phyloP scores from a whole-genome alignment of 768 basidiomycete species.

The Floccularia luteovirens region DNA sequence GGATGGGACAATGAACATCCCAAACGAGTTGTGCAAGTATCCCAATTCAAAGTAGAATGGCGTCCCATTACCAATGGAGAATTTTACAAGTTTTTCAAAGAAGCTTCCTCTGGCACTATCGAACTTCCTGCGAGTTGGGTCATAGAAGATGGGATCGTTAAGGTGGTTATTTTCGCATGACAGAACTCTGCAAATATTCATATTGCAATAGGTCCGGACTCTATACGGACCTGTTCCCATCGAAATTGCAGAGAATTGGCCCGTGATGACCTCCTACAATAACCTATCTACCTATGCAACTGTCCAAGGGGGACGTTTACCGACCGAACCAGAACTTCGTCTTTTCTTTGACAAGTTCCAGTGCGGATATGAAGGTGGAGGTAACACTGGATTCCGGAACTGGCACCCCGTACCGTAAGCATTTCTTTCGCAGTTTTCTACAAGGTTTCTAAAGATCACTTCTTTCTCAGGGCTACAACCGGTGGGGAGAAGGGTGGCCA shows the following conservation, averaged over 20 bases:
- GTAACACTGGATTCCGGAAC: slow-evolving; percentile 83
- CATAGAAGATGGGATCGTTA: slow-evolving; percentile 35
- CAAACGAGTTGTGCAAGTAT: slow-evolving; percentile 48
- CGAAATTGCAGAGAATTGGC: slow-evolving; percentile 77
- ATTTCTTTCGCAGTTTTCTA: background rate
- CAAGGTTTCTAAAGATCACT: background rate
- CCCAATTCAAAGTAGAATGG: slow-evolving; percentile 72
- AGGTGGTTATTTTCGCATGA: slow-evolving; percentile 29
- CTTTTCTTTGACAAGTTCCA: slow-evolving; percentile 73
- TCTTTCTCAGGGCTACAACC: slow-evolving; percentile 50
- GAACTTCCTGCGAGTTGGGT: slow-evolving; percentile 73
- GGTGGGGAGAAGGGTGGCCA: slow-evolving; percentile 43
- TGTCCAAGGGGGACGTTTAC: slow-evolving; percentile 88
- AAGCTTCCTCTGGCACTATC: slow-evolving; percentile 33
- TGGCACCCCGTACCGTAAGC: slow-evolving; percentile 92
- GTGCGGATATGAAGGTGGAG: slow-evolving; percentile 66
- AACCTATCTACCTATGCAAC: slow-evolving; percentile 75
- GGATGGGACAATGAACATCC: slow-evolving; percentile 97
- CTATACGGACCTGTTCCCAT: slow-evolving; percentile 81
- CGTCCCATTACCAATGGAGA: slow-evolving; percentile 86
- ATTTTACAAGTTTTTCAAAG: slow-evolving; percentile 60
- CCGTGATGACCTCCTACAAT: slow-evolving; percentile 71
- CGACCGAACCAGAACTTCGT: slow-evolving; percentile 83
- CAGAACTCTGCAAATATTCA: background rate
- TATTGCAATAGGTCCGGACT: slow-evolving; percentile 59